Conservation (phyloP, 2,329 filamentous ascomycete species). For the Neofusicoccum cordaticola region DNA sequence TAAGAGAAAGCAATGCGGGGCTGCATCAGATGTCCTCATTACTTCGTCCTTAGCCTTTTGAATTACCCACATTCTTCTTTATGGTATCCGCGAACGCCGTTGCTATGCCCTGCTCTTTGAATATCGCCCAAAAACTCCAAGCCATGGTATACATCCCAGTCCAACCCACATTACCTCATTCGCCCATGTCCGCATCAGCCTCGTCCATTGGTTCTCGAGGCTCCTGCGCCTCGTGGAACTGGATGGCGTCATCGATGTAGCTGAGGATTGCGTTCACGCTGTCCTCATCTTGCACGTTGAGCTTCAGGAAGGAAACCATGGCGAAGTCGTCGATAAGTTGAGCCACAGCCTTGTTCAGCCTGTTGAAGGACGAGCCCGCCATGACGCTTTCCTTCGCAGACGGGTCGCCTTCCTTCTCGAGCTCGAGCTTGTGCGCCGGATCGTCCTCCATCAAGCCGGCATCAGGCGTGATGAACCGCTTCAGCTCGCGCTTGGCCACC, state of each 20-base stretch:
- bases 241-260: conserved; percentile 91
- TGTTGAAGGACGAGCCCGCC: conserved; percentile 76
- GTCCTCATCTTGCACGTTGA: conserved; percentile 88
- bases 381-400: conserved; percentile 68
- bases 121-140: conserved; percentile 2
- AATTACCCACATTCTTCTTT: neutral
- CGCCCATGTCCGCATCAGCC: conserved; percentile 50
- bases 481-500: conserved; percentile 81
- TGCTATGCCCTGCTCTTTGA: conserved; percentile 5
- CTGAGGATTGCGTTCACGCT: conserved; percentile 81
- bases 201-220: conserved; percentile 70
- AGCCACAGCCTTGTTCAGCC: conserved; percentile 83
- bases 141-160: neutral
- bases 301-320: conserved; percentile 91
- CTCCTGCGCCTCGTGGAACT: conserved; percentile 91
- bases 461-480: conserved; percentile 86
- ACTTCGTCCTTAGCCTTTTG: neutral
- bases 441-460: conserved; percentile 78
- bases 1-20: neutral
- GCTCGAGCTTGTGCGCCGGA: conserved; percentile 45
- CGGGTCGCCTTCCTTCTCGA: conserved; percentile 48
- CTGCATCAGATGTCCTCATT: neutral
- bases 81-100: conserved; percentile 9
- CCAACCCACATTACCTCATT: neutral
- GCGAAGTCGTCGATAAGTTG: conserved; percentile 94